Percentiles rank a stretch among this genome's conserved stretches.
phyloP scores from a whole-genome alignment of 306 rosid species.

The Crataegus laevigata region DNA sequence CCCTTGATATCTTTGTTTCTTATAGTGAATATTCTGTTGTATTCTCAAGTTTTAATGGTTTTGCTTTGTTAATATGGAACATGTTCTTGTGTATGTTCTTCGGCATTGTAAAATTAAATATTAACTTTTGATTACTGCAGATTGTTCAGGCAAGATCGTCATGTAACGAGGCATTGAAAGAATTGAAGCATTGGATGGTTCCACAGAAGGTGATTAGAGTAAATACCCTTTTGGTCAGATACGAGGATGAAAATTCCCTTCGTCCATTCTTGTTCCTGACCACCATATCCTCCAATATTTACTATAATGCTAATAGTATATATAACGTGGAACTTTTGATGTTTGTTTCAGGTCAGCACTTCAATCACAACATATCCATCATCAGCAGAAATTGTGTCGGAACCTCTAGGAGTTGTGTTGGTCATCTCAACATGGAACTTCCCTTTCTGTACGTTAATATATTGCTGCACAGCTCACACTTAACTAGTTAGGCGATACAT shows the following conservation, averaged over 20 bases:
- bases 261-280: not conserved
- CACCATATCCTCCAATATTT: not conserved
- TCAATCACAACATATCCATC: conserved; percentile 69
- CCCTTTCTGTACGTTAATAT: conserved; percentile 54
- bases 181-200: conserved; percentile 58
- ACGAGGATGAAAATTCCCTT: not conserved
- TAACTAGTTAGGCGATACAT: not conserved
- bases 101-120: not conserved
- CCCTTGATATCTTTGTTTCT: too few relatives aligned
- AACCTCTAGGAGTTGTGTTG: conserved; percentile 86
- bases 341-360: conserved; percentile 53
- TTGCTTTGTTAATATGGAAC: too few relatives aligned
- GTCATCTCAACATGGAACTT: conserved; percentile 92
- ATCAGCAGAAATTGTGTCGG: conserved; percentile 77
- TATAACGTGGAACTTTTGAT: not conserved
- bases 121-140: conserved; percentile 29
- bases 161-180: conserved; percentile 52
- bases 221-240: not conserved
- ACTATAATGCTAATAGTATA: not conserved
- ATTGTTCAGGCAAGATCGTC: conserved; percentile 48
- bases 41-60: too few relatives aligned
- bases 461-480: not conserved
- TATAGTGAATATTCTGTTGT: not conserved
- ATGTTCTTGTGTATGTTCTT: not conserved
- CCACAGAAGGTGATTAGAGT: conserved; percentile 49